phyloP scores from a whole-genome alignment of 768 basidiomycete genomes.

The Cyclocybe cylindracea region DNA sequence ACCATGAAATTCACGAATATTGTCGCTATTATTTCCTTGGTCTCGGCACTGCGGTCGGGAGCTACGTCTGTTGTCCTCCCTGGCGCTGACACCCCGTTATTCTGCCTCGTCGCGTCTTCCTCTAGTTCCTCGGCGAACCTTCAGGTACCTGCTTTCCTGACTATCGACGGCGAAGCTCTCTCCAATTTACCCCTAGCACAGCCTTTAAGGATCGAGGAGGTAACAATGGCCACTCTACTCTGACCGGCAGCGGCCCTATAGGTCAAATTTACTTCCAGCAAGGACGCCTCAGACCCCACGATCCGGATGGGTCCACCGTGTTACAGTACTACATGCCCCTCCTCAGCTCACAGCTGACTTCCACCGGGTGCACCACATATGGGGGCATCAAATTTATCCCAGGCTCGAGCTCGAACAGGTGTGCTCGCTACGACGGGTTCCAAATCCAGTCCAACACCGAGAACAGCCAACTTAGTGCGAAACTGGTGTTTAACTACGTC shows the following conservation, averaged over 20 bases:
- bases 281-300: constrained; percentile 15
- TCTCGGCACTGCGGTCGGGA: no score
- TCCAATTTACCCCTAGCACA: constrained; percentile 1
- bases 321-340: constrained; percentile 9
- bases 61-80: constrained; percentile 13
- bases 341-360: constrained; percentile 14
- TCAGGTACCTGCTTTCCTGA: constrained; percentile 12
- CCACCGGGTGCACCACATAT: constrained; percentile 19
- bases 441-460: constrained; percentile 23
- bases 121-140: constrained; percentile 21
- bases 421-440: no score
- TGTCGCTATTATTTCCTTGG: no score
- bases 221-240: constrained; percentile 12
- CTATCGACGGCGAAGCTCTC: not conserved
- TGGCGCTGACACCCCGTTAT: constrained; percentile 25
- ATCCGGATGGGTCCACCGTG: constrained; percentile 9
- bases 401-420: constrained; percentile 22
- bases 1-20: no score
- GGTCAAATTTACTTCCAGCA: constrained; percentile 28
- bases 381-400: constrained; percentile 19
- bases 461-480: constrained; percentile 27
- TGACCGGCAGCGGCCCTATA: constrained; percentile 22
- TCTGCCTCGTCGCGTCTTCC: constrained; percentile 25
- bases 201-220: constrained; percentile 18
- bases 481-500: constrained; percentile 24